Evolutionary conservation across 192 early-diverging fungal genomes (phyloP).

Genomic region (Physocladia obscura): DNA sequence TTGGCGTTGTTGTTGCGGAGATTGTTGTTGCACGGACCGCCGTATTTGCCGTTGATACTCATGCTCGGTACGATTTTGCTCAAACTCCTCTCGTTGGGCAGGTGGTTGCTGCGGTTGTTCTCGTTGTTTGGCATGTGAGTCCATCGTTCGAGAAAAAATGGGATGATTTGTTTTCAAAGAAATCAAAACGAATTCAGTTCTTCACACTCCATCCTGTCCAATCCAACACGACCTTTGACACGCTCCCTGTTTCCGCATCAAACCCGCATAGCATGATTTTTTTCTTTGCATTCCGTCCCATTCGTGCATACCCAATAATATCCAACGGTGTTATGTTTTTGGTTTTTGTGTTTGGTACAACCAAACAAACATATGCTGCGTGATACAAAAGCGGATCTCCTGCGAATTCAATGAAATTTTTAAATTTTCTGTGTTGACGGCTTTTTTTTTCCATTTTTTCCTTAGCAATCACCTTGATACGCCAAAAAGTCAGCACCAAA

Average conservation of each 20-base stretch:
- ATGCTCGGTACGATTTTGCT: too few relatives aligned
- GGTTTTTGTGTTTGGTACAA: neutral
- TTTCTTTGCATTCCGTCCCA: constrained; percentile 13
- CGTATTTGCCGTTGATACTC: too few relatives aligned
- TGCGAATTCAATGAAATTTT: constrained; percentile 60
- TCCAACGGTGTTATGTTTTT: neutral
- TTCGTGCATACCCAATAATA: constrained; percentile 16
- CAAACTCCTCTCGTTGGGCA: too few relatives aligned
- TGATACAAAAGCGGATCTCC: constrained; percentile 8
- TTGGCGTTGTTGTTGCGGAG: too few relatives aligned
- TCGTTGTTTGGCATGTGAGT: too few relatives aligned
- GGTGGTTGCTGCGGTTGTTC: too few relatives aligned
- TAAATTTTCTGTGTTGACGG: too few relatives aligned
- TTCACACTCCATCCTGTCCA: constrained; percentile 22
- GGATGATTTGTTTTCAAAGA: neutral
- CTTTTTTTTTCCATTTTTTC: too few relatives aligned
- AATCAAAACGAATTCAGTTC: neutral
- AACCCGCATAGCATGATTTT: neutral
- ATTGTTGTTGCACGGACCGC: too few relatives aligned
- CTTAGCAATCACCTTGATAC: constrained; percentile 62
- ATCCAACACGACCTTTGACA: constrained; percentile 6
- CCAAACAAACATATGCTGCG: neutral
- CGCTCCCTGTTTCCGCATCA: neutral
- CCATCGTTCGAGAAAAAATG: too few relatives aligned
- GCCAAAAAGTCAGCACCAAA: constrained; percentile 87